These are phyloP conservation scores for Candida railenensis DNA, from an alignment of 805 yeast genomes.

Conservation along the genomic window DNA sequence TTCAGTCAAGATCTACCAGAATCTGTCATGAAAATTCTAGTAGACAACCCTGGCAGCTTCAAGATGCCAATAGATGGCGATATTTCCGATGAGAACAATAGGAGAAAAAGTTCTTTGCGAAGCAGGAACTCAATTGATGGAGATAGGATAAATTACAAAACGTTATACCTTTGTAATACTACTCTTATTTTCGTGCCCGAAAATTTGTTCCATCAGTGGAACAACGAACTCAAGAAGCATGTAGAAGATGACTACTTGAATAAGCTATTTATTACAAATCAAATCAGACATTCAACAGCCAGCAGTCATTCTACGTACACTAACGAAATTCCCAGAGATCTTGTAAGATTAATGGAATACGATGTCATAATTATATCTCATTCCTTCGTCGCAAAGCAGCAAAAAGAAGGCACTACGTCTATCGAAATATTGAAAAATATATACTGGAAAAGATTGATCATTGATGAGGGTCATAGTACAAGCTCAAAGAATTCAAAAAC, in stretches of 20 bases:
- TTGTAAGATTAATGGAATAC: slow-evolving; percentile 35
- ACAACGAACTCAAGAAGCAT: slow-evolving; percentile 56
- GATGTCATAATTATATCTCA: slow-evolving; percentile 55
- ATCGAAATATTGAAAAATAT: slow-evolving; percentile 29
- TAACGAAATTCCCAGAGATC: slow-evolving; percentile 19
- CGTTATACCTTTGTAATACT: slow-evolving; percentile 46
- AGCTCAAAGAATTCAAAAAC: slow-evolving; percentile 50
- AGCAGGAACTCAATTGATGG: slow-evolving; percentile 10
- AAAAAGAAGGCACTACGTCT: slow-evolving; percentile 24
- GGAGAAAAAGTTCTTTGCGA: slow-evolving; percentile 17
- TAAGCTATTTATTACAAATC: slow-evolving; percentile 29
- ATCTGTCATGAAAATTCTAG: slow-evolving; percentile 35
- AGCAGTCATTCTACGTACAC: slow-evolving; percentile 15
- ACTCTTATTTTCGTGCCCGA: slow-evolving; percentile 67
- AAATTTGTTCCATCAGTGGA: slow-evolving; percentile 67
- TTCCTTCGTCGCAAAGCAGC: slow-evolving; percentile 44
- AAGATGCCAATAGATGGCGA: slow-evolving; percentile 12
- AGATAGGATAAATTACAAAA: slow-evolving; percentile 22
- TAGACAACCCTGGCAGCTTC: slow-evolving; percentile 45
- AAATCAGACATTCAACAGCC: slow-evolving; percentile 23
- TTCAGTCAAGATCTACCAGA: slow-evolving; percentile 45
- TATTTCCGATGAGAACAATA: slow-evolving; percentile 6
- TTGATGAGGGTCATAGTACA: slow-evolving; percentile 77
- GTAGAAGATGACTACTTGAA: slow-evolving; percentile 36
- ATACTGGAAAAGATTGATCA: slow-evolving; percentile 67